A percentile compares a stretch with the other conserved stretches of the same genome.
Conservation (phyloP, 176 grass and related monocot genomes). For the Eremochloa ophiuroides region DNA sequence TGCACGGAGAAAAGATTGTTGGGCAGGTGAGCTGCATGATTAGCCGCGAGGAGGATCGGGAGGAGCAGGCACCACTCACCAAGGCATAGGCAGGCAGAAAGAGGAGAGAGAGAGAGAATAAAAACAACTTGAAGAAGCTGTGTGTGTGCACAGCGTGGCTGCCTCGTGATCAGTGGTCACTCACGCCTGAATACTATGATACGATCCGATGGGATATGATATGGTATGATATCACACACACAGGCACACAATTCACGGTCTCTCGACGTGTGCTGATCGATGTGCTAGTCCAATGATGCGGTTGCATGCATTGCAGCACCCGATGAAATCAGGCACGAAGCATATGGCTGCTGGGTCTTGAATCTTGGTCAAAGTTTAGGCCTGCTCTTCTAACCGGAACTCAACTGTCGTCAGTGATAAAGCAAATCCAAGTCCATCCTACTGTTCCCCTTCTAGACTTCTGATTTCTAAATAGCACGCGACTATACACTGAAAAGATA, state of each 20-base stretch:
- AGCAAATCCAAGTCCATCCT: neutral
- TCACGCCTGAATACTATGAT: slow-evolving; percentile 23
- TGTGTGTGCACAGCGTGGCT: slow-evolving; percentile 5
- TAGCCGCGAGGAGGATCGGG: slow-evolving; percentile 2
- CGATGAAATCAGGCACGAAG: neutral
- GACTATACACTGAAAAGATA: neutral
- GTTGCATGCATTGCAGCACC: neutral
- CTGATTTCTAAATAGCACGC: neutral
- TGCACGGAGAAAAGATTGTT: slow-evolving; percentile 33
- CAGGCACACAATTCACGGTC: slow-evolving; percentile 10
- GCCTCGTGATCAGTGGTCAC: slow-evolving; percentile 32
- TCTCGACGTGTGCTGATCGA: neutral
- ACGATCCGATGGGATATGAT: neutral
- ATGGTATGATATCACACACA: slow-evolving; percentile 11
- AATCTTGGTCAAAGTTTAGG: slow-evolving; percentile 27
- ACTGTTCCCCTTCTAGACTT: neutral
- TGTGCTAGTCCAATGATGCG: neutral
- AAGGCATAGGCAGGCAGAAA: neutral
- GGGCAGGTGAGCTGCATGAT: slow-evolving; percentile 60
- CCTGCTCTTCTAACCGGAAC: neutral
- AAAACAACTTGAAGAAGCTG: slow-evolving; percentile 18
- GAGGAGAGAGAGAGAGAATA: too few relatives aligned
- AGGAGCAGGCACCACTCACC: neutral
- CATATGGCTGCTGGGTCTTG: neutral
- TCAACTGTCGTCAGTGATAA: slow-evolving; percentile 10